Conservation (phyloP, 768 basidiomycete species). For the Tulasnella sp. region DNA sequence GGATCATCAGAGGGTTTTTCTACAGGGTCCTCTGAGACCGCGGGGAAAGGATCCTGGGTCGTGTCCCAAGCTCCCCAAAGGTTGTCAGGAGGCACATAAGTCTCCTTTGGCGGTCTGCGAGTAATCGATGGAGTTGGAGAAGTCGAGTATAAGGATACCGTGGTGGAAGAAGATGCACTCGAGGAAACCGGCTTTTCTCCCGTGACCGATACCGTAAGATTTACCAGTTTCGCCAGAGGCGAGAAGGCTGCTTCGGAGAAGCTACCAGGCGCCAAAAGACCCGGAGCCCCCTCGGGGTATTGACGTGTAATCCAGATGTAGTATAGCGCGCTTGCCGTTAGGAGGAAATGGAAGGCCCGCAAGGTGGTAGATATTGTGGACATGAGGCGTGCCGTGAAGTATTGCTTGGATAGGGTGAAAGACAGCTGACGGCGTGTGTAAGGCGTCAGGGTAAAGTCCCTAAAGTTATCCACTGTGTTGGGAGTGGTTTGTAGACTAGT, state of each 20-base stretch:
- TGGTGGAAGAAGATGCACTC: background rate
- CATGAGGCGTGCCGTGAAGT: background rate
- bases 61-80: constrained; percentile 14
- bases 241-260: background rate
- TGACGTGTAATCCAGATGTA: background rate
- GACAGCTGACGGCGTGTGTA: constrained; percentile 5
- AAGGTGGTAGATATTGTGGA: background rate
- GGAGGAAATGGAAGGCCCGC: background rate
- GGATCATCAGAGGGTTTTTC: background rate
- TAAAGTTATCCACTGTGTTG: background rate
- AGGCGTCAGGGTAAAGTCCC: background rate
- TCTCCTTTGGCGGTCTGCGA: constrained; percentile 1
- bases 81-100: constrained; percentile 13
- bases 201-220: background rate
- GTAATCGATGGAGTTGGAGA: background rate
- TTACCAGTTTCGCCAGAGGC: background rate
- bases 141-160: background rate
- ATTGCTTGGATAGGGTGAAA: constrained; percentile 5
- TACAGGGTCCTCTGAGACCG: background rate
- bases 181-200: background rate
- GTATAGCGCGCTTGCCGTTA: background rate
- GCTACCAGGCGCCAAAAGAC: background rate
- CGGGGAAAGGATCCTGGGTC: constrained; percentile 9
- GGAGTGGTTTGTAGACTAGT: background rate
- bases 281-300: background rate